Evolutionary conservation across 1,139 yeast genomes (phyloP), one percentile per base, ranked within the genome.

Genomic region (Protomyces inundatus): DNA sequence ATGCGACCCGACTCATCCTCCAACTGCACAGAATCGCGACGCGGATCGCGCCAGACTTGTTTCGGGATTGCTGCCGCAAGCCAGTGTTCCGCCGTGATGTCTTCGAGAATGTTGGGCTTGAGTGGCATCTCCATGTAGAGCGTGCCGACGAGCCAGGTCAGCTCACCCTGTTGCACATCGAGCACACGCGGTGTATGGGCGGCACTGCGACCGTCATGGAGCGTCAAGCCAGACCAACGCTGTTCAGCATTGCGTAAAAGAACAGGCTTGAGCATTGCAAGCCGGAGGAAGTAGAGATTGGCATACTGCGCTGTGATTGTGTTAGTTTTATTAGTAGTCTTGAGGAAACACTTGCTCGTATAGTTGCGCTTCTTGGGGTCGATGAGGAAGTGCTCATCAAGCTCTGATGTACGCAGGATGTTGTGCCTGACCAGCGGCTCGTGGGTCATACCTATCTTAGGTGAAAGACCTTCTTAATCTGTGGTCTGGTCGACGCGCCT

Each of bases 1-100:
- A 95, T 86, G 58, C 99, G 79, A 4, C 99, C 98, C 60, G 93
- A 85, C 72, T 91, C 98, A 74, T 95, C 98, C 74, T 93, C 98
- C 54, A 95, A 74, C 86, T 86, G 83, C 32, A 88, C 71, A 66
- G 79, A 80, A 69, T 85, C 89, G 30, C 84, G 78, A 0, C 80
- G 82, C 0, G 83, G 80, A 67, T 82, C 77, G 67, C 67, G 68
- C 40, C 72, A 70, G 23, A 71, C 74, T n/a, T 58, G 35, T 7
- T 36, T n/a, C n/a, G 66, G 59, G 14, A 54, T 51, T 6, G 61
- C 64, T 9, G 55, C 54, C 10, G 61, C 33, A 3, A 55, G 64
- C 55, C 42, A 35, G 35, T 54, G 68, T 71, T 67, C 82, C 54
- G 88, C 85, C 14, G 91, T 93, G 32, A 58, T 55, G 68, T 93